phyloP scores from a whole-genome alignment of 306 rosid genomes.

The Gleditsia sinensis region DNA sequence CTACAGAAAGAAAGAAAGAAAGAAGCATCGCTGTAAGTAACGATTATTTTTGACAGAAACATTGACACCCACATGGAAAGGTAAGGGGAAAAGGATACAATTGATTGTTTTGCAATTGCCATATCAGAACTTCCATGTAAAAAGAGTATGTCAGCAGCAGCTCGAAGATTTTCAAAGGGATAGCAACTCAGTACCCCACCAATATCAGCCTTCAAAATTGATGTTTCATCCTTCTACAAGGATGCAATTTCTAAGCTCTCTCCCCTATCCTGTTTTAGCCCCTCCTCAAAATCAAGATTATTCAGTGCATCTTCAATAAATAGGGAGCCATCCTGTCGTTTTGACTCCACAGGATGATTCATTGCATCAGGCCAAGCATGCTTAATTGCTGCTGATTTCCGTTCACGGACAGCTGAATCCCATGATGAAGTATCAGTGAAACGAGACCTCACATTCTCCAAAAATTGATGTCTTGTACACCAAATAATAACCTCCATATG shows the following conservation, averaged over 20 bases:
- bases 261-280: slow-evolving; percentile 37
- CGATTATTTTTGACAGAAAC: slow-evolving; percentile 21
- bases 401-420: slow-evolving; percentile 63
- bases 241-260: slow-evolving; percentile 66
- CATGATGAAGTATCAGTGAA: slow-evolving; percentile 58
- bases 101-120: slow-evolving; percentile 93
- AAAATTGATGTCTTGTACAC: slow-evolving; percentile 76
- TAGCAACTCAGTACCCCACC: slow-evolving; percentile 66
- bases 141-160: slow-evolving; percentile 88
- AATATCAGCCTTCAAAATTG: slow-evolving; percentile 54
- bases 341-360: slow-evolving; percentile 61
- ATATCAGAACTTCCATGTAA: slow-evolving; percentile 78
- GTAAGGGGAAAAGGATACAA: slow-evolving; percentile 74
- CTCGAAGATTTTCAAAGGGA: slow-evolving; percentile 81
- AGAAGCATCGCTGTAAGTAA: slow-evolving; percentile 9
- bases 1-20: slow-evolving; percentile 65
- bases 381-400: slow-evolving; percentile 77
- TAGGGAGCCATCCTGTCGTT: slow-evolving; percentile 65
- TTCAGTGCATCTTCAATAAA: slow-evolving; percentile 92
- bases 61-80: slow-evolving; percentile 6
- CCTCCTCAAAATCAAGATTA: slow-evolving; percentile 76
- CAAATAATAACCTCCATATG: slow-evolving; percentile 93
- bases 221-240: slow-evolving; percentile 59
- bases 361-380: slow-evolving; percentile 94
- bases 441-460: slow-evolving; percentile 63